Conservation (phyloP, 495 filamentous ascomycete genomes). For the Podospora sp. region DNA sequence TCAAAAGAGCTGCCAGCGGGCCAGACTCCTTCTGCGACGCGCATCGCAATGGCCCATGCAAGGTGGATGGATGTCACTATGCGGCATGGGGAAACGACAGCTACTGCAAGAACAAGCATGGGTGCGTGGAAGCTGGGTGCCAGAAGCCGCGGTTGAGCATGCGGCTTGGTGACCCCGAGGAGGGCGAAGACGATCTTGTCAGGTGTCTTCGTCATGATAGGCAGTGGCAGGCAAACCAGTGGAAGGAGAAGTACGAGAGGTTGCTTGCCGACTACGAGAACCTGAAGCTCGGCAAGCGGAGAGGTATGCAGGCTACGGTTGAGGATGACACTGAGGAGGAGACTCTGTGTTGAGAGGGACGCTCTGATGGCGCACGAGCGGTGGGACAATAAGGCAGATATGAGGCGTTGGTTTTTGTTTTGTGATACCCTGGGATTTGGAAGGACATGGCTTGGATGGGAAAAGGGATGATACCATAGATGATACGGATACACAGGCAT, state of each 20-base stretch:
- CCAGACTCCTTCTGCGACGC: slow-evolving; percentile 4
- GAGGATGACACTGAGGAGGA: slow-evolving; percentile 13
- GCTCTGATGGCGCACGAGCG: not conserved
- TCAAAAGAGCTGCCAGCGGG: not conserved
- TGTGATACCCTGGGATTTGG: not conserved
- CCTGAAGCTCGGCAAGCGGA: not conserved
- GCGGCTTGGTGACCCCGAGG: not conserved
- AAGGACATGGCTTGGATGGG: not conserved
- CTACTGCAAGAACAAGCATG: slow-evolving; percentile 15
- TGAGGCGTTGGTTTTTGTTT: slow-evolving; percentile 2
- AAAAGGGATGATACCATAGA: slow-evolving; percentile 3
- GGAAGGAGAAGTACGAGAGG: not conserved
- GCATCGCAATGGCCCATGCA: slow-evolving; percentile 13
- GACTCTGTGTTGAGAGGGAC: not conserved
- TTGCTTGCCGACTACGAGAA: not conserved
- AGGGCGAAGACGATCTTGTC: slow-evolving; percentile 3
- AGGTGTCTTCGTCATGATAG: slow-evolving; percentile 9
- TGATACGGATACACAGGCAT: not conserved
- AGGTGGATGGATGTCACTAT: not conserved
- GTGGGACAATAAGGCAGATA: not conserved
- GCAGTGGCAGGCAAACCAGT: slow-evolving; percentile 1
- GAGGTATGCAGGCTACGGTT: slow-evolving; percentile 4
- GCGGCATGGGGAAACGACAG: slow-evolving; percentile 2
- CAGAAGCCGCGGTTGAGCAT: slow-evolving; percentile 10
- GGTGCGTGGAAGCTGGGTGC: slow-evolving; percentile 15